Evolutionary conservation across 371 early-diverging fungal species (phyloP), one percentile per base, ranked within the genome.

Genomic region (Smittium culicis): DNA sequence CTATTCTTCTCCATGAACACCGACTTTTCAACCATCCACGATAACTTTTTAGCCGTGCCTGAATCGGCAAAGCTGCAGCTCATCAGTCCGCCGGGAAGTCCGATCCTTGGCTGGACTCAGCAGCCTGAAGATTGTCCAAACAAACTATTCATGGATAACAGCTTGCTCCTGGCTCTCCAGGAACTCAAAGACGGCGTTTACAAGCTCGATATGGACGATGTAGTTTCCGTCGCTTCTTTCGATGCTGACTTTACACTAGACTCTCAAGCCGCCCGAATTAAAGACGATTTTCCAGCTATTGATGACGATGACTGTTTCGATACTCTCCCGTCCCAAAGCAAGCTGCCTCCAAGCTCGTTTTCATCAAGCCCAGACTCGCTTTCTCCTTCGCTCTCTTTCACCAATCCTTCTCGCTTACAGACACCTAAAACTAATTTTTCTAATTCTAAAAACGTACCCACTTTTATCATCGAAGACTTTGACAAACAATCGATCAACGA

Each of bases 41-140:
- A 68, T 61, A 65, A 62, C 64, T 77, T 77, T 61, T 79, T 91
- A 2, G 74, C 82, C 63, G 86, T 88, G 0, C 91, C 91, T 31
- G 77, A 86, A 34, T 76, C 82, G 54, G 85, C 86, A 55, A 83
- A 82, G 68, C 85, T 88, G 63, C 82, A 84, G 80, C 78, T 91
- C 17, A 87, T 91, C 31, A 89, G 90, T 28, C 91, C 91, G 32
- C 91, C 91, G 1, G 90, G 90, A 14, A 87, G 88, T 28, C 91
- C 91, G 2, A 89, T 85, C 35, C 78, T 87, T 25, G 87, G 85
- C 54, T 91, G 91, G 91, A 74, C 80, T 32, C 89, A 86, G 72
- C 78, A 78, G 16, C 81, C 79, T 20, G 91, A 90, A 72, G 82
- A 82, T 54, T 82, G 85, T 35, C 91, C 91, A 1, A 90, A 89